Evolutionary conservation across 164 flowering plant species (phyloP), one percentile per base, ranked within the genome.

Genomic region (Umbellularia californica): DNA sequence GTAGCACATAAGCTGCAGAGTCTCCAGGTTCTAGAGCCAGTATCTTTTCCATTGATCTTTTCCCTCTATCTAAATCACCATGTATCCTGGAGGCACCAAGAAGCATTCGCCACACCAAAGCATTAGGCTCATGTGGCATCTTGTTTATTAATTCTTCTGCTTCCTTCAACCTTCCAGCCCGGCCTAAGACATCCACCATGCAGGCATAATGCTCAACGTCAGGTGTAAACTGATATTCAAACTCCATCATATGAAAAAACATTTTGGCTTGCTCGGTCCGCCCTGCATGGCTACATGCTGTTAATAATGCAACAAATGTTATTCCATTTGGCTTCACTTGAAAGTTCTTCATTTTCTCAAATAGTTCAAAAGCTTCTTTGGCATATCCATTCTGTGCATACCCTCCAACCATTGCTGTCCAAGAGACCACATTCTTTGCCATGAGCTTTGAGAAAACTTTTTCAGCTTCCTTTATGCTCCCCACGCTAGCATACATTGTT

Each of bases 351-450:
- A 77, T 77, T 30, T 73, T 52, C 17, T 77, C 52, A 33, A 77
- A 77, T 33, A 77, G 73, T 22, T 69, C 23, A 28, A 77, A 30
- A 58, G 76, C 80, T 22, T 69, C 55, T 30, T 12, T 58, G 65
- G 76, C 58, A 67, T 55, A 65, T 47, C 73, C 76, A 64, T 73
- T 77, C 55, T 76, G 78, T 50, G 78, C 79, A 60, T 73, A 77
- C 20, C 79, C 75, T 30, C n/a, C 65, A n/a, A 77, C 73, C 65
- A 73, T 73, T n/a, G 80, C 76, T 15, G 70, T 77, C 80, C 80
- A 77, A 3, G 80, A 68, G 33, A 77, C 70, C 24, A 77, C n/a
- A 50, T 55, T 73, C 72, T 70, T 73, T 24, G 13, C 0, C 10
- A 12, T 7, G 17, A 77, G 50, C 66, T 55, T 66, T 27, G 71